phyloP scores from a whole-genome alignment of 768 basidiomycete species.

The Lactarius trivialis region DNA sequence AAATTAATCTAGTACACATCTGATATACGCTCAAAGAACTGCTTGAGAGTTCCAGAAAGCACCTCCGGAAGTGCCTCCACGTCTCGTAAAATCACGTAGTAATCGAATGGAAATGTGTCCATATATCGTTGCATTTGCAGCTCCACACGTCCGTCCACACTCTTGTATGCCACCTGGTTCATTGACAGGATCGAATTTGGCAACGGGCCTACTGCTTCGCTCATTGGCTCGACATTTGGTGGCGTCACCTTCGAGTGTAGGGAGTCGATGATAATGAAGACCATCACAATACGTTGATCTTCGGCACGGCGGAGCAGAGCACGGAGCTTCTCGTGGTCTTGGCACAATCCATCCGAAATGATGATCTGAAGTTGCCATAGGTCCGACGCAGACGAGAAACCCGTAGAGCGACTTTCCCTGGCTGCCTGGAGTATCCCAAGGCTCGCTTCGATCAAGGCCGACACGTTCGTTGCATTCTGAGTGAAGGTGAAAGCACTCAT shows the following conservation, averaged over 20 bases:
- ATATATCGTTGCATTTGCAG: conserved; percentile 83
- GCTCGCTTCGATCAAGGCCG: conserved; percentile 73
- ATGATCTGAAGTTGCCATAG: conserved; percentile 98
- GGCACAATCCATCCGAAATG: conserved; percentile 98
- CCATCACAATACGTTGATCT: conserved; percentile 89
- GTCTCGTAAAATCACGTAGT: conserved; percentile 86
- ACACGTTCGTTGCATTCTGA: conserved; percentile 84
- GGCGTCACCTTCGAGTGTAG: conserved; percentile 45
- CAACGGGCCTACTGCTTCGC: conserved; percentile 21
- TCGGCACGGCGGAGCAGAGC: conserved; percentile 76
- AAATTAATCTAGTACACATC: conserved; percentile 34
- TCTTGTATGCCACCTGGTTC: conserved; percentile 86
- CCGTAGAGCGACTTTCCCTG: conserved; percentile 54
- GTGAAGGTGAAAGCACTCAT: conserved; percentile 84
- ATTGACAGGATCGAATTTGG: conserved; percentile 85
- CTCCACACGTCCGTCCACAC: conserved; percentile 75
- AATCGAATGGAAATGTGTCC: conserved; percentile 97
- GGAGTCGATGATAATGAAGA: conserved; percentile 93
- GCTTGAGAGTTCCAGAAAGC: conserved; percentile 78
- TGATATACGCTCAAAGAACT: conserved; percentile 84
- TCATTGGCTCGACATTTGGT: conserved; percentile 1
- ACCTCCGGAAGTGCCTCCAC: conserved; percentile 92
- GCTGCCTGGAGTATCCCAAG: conserved; percentile 70
- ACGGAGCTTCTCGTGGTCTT: conserved; percentile 84
- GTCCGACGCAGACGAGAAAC: conserved; percentile 64